Percentiles rank a stretch among this genome's conserved stretches.
Evolutionary conservation across 495 filamentous ascomycete species (phyloP).

Genomic region (Cercophora scortea): DNA sequence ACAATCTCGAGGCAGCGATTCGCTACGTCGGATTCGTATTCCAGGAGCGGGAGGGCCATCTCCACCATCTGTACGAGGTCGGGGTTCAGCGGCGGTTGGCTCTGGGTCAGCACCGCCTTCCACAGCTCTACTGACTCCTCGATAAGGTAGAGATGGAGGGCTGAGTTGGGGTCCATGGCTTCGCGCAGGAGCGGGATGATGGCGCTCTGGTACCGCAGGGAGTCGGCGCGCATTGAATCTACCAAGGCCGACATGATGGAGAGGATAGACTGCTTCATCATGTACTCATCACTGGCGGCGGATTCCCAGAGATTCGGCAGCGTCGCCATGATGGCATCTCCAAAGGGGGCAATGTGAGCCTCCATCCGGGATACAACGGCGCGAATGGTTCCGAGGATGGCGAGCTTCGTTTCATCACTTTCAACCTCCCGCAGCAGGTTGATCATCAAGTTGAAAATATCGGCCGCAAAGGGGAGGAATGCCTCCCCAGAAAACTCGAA

Average conservation of each 20-base stretch:
- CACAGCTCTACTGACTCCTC: conserved; percentile 91
- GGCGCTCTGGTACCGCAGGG: conserved; percentile 58
- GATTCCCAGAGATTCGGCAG: conserved; percentile 81
- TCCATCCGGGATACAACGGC: conserved; percentile 76
- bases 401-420: conserved; percentile 77
- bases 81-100: conserved; percentile 53
- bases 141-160: conserved; percentile 73
- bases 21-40: conserved; percentile 46
- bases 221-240: conserved; percentile 66
- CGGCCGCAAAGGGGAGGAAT: conserved; percentile 67
- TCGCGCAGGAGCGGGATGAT: conserved; percentile 73
- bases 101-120: conserved; percentile 67
- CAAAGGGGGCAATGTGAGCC: conserved; percentile 61
- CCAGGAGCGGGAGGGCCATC: conserved; percentile 61
- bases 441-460: conserved; percentile 62
- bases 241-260: conserved; percentile 72
- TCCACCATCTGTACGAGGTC: conserved; percentile 62
- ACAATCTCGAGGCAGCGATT: conserved; percentile 57
- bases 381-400: conserved; percentile 73
- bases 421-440: conserved; percentile 73
- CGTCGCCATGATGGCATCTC: conserved; percentile 69
- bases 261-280: conserved; percentile 85
- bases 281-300: conserved; percentile 69
- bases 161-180: conserved; percentile 70
- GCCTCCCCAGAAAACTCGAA: conserved; percentile 65